Evolutionary conservation across 2,329 filamentous ascomycete species (phyloP).

Genomic region (Fusarium chaquense): DNA sequence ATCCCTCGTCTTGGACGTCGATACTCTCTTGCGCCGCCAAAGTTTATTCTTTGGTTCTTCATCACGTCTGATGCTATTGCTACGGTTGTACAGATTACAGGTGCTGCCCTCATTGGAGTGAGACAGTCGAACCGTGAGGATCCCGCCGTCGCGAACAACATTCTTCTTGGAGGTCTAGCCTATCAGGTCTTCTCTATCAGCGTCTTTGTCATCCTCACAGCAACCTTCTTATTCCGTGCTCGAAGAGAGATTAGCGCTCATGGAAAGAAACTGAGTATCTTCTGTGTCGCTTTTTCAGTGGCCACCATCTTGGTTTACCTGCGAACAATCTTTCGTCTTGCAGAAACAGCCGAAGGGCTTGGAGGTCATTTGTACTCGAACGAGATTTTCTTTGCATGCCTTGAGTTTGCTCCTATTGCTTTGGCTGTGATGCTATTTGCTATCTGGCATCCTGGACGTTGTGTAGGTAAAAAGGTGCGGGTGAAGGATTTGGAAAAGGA

Average conservation of each 20-base stretch:
- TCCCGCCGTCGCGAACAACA: slow-evolving; percentile 64
- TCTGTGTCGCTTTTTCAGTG: slow-evolving; percentile 56
- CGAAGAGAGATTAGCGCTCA: slow-evolving; percentile 43
- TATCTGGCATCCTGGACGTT: slow-evolving; percentile 49
- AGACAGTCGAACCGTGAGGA: slow-evolving; percentile 62
- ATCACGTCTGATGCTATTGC: slow-evolving; percentile 66
- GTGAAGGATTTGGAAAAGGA: slow-evolving; percentile 38
- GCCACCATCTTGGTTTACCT: slow-evolving; percentile 64
- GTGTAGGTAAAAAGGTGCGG: slow-evolving; percentile 45
- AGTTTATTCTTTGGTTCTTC: slow-evolving; percentile 65
- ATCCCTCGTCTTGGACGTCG: slow-evolving; percentile 59
- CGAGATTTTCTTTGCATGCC: slow-evolving; percentile 65
- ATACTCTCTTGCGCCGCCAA: slow-evolving; percentile 60
- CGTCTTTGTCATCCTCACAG: slow-evolving; percentile 60
- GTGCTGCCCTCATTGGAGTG: slow-evolving; percentile 66
- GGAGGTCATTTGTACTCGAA: slow-evolving; percentile 59
- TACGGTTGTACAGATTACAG: slow-evolving; percentile 65
- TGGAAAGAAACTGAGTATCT: slow-evolving; percentile 51
- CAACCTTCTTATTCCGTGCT: slow-evolving; percentile 56
- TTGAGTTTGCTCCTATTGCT: slow-evolving; percentile 68
- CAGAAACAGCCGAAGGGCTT: slow-evolving; percentile 65
- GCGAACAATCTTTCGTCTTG: slow-evolving; percentile 66
- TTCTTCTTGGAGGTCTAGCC: slow-evolving; percentile 66
- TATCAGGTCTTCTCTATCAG: slow-evolving; percentile 66
- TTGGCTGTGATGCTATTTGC: slow-evolving; percentile 61